A percentile compares a stretch with the other conserved stretches of the same genome.
phyloP scores from a whole-genome alignment of 805 yeast species.

The Metschnikowia shivogae region DNA sequence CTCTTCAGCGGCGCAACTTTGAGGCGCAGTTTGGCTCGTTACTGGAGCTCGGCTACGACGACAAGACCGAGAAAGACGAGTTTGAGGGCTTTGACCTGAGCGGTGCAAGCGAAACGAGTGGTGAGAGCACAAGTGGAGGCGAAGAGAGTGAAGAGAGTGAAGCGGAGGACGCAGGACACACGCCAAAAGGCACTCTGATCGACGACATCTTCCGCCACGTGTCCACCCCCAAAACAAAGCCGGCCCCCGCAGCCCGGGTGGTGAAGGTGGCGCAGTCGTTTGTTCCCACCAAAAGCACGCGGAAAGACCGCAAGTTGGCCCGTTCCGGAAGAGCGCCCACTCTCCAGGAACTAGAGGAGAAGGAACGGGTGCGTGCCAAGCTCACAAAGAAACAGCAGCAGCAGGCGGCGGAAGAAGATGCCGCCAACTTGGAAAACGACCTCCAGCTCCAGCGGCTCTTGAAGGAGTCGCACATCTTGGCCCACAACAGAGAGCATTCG shows the following conservation, averaged over 20 bases:
- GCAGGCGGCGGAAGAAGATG: slow-evolving; percentile 36
- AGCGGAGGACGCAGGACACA: not conserved
- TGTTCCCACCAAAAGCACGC: slow-evolving; percentile 27
- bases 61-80: slow-evolving; percentile 18
- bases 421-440: slow-evolving; percentile 61
- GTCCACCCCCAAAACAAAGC: slow-evolving; percentile 1
- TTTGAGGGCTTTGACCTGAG: slow-evolving; percentile 5
- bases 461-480: slow-evolving; percentile 65
- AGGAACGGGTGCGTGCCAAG: slow-evolving; percentile 22
- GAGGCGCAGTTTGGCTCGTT: slow-evolving; percentile 63
- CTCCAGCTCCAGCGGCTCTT: slow-evolving; percentile 67
- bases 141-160: too few species aligned
- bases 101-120: too few species aligned
- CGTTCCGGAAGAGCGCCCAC: slow-evolving; percentile 62
- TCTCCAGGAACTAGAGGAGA: slow-evolving; percentile 27
- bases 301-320: slow-evolving; percentile 48
- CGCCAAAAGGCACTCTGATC: slow-evolving; percentile 2
- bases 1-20: slow-evolving; percentile 53
- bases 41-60: slow-evolving; percentile 51
- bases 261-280: slow-evolving; percentile 43
- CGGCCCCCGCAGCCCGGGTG: slow-evolving; percentile 36
- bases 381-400: slow-evolving; percentile 34
- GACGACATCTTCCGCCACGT: not conserved
- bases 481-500: slow-evolving; percentile 41
- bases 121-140: too few species aligned